Evolutionary conservation across 2,329 filamentous ascomycete species (phyloP), one percentile per base, ranked within the genome.

Genomic region (Aspergillus costaricaensis): DNA sequence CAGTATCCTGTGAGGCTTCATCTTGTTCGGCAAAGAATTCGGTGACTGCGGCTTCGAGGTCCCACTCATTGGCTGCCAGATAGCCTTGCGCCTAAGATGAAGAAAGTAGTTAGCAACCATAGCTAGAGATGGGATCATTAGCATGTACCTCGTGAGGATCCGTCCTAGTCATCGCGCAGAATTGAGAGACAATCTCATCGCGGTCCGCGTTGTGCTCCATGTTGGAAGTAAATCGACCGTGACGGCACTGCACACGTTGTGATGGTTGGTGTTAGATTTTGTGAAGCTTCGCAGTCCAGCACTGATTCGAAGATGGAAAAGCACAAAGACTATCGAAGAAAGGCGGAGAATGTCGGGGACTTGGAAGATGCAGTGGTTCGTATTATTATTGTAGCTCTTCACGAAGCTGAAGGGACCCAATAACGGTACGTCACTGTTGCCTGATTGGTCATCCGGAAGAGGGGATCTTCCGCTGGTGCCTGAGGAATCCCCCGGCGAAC

Each of bases 41-140:
- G 30, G 85, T 82, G 57, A 85, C 83, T 15, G 89, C 89, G 9
- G 81, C 78, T 65, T 84, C 81, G 47, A 91, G 77, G 69, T 92
- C 84, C 88, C 90, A 92, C 65, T 83, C 78, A 69, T 84, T 87
- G 38, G 83, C 82, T 21, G 81, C 79, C 7, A 94, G 85, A 66
- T 90, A 90, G 62, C 88, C 82, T 58, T 81, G 81, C 50, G 90
- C 90, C 89, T 92, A 39, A 12, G 12, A 43, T 14, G 10, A 9
- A 8, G 14, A 8, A n/a, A 6, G n/a, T 8, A 6, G 7, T 58
- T 58, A 60, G 55, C 49, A 12, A n/a, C n/a, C 63, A 27, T 9
- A 21, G 58, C 15, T 9, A 27, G 4, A 7, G 32, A 7, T 41
- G 17, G 39, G 55, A 19, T 27, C 5, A 7, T 19, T 4, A 5